These are phyloP conservation scores for Xylariales sp. DNA, from an alignment of 2,329 filamentous ascomycete genomes.

Conservation along the genomic window DNA sequence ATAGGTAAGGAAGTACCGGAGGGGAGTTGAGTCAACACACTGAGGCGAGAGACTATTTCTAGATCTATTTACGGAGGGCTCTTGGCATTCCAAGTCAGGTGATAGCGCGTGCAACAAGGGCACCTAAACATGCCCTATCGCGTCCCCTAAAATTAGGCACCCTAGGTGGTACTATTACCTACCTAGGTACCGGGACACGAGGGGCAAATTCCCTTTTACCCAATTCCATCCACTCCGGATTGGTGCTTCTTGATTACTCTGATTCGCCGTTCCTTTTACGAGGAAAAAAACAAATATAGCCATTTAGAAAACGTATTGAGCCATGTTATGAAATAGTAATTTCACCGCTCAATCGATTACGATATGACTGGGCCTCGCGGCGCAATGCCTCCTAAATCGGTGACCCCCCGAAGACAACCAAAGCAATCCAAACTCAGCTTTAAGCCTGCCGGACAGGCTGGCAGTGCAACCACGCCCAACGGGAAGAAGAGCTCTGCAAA, in stretches of 20 bases:
- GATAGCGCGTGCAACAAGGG: conserved; percentile 42
- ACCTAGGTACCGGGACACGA: conserved; percentile 34
- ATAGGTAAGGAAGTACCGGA: too few relatives aligned
- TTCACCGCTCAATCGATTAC: background rate
- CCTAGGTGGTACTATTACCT: too few relatives aligned
- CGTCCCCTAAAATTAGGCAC: conserved; percentile 37
- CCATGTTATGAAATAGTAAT: conserved; percentile 2
- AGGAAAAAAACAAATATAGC: background rate
- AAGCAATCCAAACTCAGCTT: conserved; percentile 49
- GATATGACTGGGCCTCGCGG: conserved; percentile 10
- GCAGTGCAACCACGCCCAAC: conserved; percentile 41
- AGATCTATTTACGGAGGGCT: background rate
- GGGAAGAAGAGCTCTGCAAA: conserved; percentile 60
- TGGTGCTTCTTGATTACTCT: background rate
- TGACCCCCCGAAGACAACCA: conserved; percentile 43
- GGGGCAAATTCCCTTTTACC: conserved; percentile 40
- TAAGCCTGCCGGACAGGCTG: conserved; percentile 36
- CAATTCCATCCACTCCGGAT: background rate
- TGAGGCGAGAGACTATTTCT: too few relatives aligned
- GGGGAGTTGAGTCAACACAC: too few relatives aligned
- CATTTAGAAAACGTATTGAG: background rate
- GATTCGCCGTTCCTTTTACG: background rate
- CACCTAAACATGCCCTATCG: conserved; percentile 34
- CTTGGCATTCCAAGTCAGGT: conserved; percentile 40
- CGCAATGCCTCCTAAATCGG: conserved; percentile 42